Evolutionary conservation across 2,329 filamentous ascomycete genomes (phyloP).

Genomic region (Ceratocystis diversiconidia): DNA sequence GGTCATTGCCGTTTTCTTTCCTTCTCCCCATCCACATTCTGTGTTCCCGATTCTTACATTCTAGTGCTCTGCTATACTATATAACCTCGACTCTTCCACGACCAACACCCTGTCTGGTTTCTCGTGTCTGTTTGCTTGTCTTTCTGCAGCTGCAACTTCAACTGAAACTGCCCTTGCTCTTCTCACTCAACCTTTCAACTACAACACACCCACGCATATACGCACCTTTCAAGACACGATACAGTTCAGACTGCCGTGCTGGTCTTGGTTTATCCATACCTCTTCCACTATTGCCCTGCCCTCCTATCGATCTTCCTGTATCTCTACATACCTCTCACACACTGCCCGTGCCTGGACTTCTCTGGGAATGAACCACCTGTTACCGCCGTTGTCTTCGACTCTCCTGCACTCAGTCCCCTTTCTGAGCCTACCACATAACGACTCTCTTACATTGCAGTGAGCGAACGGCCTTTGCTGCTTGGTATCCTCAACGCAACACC

Average conservation of each 20-base stretch:
- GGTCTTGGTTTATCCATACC: not conserved
- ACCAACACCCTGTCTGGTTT: not conserved
- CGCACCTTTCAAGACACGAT: too few relatives aligned
- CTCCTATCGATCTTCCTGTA: not conserved
- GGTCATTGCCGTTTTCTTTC: not conserved
- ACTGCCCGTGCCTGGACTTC: not conserved
- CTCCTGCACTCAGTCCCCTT: not conserved
- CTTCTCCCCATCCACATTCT: not conserved
- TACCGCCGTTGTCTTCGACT: conserved; percentile 4
- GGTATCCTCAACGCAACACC: not conserved
- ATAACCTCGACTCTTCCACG: not conserved
- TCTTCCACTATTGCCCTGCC: not conserved
- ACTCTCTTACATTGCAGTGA: conserved; percentile 6
- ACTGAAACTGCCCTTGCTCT: too few relatives aligned
- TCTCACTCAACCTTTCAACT: not conserved
- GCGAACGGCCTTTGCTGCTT: not conserved
- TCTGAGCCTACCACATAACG: conserved; percentile 1
- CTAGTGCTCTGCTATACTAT: not conserved
- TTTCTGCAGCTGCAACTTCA: too few relatives aligned
- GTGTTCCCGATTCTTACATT: not conserved
- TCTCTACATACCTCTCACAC: too few relatives aligned
- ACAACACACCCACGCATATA: not conserved
- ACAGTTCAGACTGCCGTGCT: not conserved
- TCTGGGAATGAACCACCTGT: not conserved
- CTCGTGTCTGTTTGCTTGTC: too few relatives aligned